Base-by-base conservation (phyloP, 257 asterid genomes). In the Nicotiana obtusifolia region DNA sequence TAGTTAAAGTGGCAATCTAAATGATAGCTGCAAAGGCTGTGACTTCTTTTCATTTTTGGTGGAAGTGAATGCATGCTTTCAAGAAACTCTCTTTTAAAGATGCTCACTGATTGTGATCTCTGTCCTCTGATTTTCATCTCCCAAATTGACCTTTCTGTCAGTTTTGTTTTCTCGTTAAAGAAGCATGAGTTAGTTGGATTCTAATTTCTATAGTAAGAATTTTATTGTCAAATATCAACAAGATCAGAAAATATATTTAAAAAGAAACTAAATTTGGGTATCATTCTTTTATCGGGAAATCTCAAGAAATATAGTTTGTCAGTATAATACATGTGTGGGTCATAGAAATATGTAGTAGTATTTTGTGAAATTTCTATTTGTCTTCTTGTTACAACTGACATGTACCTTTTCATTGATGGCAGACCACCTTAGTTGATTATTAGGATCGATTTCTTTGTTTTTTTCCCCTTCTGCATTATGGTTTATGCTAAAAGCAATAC, bases 361-460 rank as follows among this genome's bases (percentile, higher is more conserved):
- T 41, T 41, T 41, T 8, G 9, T 41, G 13, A 53, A 62, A 41
- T 5, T 82, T 64, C 82, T 53, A 2, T 11, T 20, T 30, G 56
- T 41, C 73, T 54, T 67, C 5, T 59, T 83, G 79, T 73, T 73
- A 26, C 20, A 44, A 73, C 4, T 20, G 20, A 73, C 10, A 73
- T 73, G 33, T 44, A 6, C 78, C 78, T 44, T 78, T 67, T 20
- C 31, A 22, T 83, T 78, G 57, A 44, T 68, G 86, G 76, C 77
- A 68, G 83, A 68, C 83, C 81, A 78, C 68, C 81, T 60, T 59
- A 56, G 67, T 83, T 78, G 7, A 49, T 62, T 64, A 52, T 62
- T 64, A 52, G 17, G 33, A 73, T 73, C 79, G 11, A 22, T 11
- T 44, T 37, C 5, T 26, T 41, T 20, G 9, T 59, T 31, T 71